Evolutionary conservation across 2,329 filamentous ascomycete species (phyloP), one percentile per base, ranked within the genome.

Genomic region (Pleomassaria siparia): DNA sequence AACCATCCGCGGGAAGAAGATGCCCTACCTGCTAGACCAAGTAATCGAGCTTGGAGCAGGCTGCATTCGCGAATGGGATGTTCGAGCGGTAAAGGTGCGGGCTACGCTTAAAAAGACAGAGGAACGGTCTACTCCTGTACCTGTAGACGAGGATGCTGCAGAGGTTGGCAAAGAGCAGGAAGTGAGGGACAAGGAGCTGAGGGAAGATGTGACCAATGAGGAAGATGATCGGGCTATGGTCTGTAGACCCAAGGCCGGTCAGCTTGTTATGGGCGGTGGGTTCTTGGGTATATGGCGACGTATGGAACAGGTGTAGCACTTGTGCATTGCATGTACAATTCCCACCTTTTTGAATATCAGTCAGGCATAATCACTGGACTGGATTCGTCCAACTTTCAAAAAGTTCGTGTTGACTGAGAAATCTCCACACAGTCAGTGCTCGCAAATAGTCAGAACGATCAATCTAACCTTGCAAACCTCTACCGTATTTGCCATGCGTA

Each of bases 11-110:
- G 70, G 77, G 22, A 72, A 80, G 11, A 70, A 68, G 2, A 72
- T 89, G 44, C 81, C 82, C 0, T 75, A 85, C 37, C 67, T 77
- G 21, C 69, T 84, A 8, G 83, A 87, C 30, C 78, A 75, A 36
- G 80, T 84, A 0, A 60, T 87, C 13, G 85, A 88, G 65, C 71
- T 87, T 16, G 74, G 72, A 55, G 53, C 75, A 70, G 43, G 75
- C n/a, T 78, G 75, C 26, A 82, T 84, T 1, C 75, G 81, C 52
- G 76, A 81, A 53, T 88, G 85, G 85, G 83, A 86, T 63, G 76
- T 88, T 15, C 77, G 81, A 55, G 73, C 74, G 40, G 78, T 77
- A 13, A 69, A 54, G 50, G 72, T 74, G 15, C 69, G 72, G 46
- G 69, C 67, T 15, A 58, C 62, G 1, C 29, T 62, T 29, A 55